Base-by-base conservation (phyloP, 2,329 filamentous ascomycete species). In the Metarhizium humberi region DNA sequence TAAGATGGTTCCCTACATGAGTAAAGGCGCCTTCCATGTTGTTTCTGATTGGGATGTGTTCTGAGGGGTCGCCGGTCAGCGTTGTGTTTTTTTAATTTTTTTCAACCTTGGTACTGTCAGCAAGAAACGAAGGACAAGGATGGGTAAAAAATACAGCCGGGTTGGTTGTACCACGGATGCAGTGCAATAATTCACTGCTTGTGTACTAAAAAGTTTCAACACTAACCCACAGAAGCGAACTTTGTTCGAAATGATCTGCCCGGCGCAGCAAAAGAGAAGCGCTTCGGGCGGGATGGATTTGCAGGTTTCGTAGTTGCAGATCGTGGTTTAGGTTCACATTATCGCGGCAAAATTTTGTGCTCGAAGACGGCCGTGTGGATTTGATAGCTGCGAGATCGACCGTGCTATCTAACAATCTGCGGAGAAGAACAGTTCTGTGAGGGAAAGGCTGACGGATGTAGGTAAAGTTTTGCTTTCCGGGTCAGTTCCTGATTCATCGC, bases 11-110 rank as follows among this genome's bases (percentile, higher is more conserved):
- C 66, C 87, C 88, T 66, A 92, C 83, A 73, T 94, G 87, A 59
- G 87, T 92, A 70, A 95, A 95, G 63, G 90, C 88, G 69, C 87
- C 88, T 77, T 94, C 89, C 89, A 94, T 92, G 63, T 63, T 76
- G 66, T 55, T 54, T 51, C 36, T 16, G 14, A 56, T 55, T 48
- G 54, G 50, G 57, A 61, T 59, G 45, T 51, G 55, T 54, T 60
- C 60, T 57, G 48, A 36, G 34, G 45, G 54, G 30, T 52, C 34
- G 45, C 45, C 25, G 42, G 48, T 38, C 30, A 30, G 43, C 14
- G 51, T 34, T 38, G 20, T 38, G n/a, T 46, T 52, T 36, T 54
- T 54, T 45, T 36, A 47, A 10, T 52, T 20, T 52, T 10, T 50
- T 52, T 43, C 13, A 13, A 13, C 38, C 38, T 16, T 40, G 16